Conservation (phyloP, 495 filamentous ascomycete genomes). For the Penicillium angulare region DNA sequence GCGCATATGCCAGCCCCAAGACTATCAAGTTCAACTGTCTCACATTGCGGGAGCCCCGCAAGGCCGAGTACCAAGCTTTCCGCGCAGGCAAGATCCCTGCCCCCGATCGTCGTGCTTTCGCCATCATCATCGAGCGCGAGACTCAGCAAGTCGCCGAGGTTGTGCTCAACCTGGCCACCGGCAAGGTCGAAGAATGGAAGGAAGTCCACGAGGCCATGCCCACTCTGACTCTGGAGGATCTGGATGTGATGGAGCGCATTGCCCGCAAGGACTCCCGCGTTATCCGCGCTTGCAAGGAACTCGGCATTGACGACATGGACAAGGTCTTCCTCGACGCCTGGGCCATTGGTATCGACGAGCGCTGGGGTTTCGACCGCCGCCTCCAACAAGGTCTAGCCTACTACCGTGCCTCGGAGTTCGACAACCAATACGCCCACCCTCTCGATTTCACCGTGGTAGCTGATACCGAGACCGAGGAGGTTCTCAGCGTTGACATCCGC, state of each 20-base stretch:
- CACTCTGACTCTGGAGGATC: conserved; percentile 85
- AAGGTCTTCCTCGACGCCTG: conserved; percentile 75
- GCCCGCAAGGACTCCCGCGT: conserved; percentile 74
- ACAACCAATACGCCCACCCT: conserved; percentile 42
- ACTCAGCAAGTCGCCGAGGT: conserved; percentile 62
- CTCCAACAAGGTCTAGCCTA: conserved; percentile 42
- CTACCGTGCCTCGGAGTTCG: conserved; percentile 47
- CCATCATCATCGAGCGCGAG: conserved; percentile 34
- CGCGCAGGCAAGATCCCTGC: conserved; percentile 52
- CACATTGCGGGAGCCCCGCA: conserved; percentile 74
- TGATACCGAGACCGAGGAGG: conserved; percentile 84
- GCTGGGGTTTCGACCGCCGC: conserved; percentile 39
- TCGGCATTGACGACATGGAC: conserved; percentile 83
- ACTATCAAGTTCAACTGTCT: conserved; percentile 78
- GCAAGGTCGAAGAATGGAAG: conserved; percentile 70
- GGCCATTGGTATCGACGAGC: conserved; percentile 40
- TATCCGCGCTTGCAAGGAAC: conserved; percentile 79
- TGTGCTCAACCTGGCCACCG: conserved; percentile 68
- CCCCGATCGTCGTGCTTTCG: conserved; percentile 30
- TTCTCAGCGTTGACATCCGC: conserved; percentile 87
- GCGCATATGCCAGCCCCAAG: conserved; percentile 31
- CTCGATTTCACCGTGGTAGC: conserved; percentile 36
- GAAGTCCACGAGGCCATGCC: conserved; percentile 72
- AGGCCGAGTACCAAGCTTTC: conserved; percentile 76
- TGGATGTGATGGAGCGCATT: conserved; percentile 77